Evolutionary conservation across 1,139 yeast species (phyloP).

Genomic region (Lodderomyces jiufengensis): DNA sequence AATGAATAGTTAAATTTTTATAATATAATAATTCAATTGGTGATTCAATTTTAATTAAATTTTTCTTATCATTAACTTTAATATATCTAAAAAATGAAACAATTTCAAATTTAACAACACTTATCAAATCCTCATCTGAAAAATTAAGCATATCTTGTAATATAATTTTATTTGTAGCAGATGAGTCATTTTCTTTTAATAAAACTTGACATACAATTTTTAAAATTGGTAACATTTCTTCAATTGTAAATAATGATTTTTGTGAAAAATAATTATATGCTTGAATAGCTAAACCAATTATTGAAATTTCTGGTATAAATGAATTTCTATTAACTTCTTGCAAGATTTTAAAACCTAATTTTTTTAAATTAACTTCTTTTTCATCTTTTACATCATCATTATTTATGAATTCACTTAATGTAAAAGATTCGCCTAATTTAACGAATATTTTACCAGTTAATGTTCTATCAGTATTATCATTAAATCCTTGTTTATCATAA

Average conservation of each 20-base stretch:
- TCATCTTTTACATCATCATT: conserved; percentile 8
- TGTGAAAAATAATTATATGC: conserved; percentile 28
- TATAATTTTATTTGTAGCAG: conserved; percentile 20
- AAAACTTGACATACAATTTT: conserved; percentile 22
- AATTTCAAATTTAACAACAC: conserved; percentile 28
- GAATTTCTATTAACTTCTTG: conserved; percentile 39
- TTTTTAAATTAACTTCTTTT: conserved; percentile 32
- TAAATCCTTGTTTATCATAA: conserved; percentile 18
- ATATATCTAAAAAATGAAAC: conserved; percentile 34
- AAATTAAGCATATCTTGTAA: conserved; percentile 15
- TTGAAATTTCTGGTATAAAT: conserved; percentile 36
- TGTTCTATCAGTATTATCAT: conserved; percentile 25
- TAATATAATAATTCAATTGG: conserved; percentile 44
- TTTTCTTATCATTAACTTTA: conserved; percentile 26
- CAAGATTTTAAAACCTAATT: conserved; percentile 39
- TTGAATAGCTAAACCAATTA: conserved; percentile 39
- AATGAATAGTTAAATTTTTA: conserved; percentile 42
- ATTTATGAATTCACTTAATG: conserved; percentile 25
- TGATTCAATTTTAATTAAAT: conserved; percentile 28
- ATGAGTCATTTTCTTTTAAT: conserved; percentile 20
- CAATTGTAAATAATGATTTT: conserved; percentile 19
- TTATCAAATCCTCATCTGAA: conserved; percentile 17
- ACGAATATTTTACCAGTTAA: conserved; percentile 41
- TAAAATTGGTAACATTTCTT: conserved; percentile 29
- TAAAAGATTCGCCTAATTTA: conserved; percentile 35